Evolutionary conservation across 371 early-diverging fungal species (phyloP).

Genomic region (Dentiscutata heterogama): DNA sequence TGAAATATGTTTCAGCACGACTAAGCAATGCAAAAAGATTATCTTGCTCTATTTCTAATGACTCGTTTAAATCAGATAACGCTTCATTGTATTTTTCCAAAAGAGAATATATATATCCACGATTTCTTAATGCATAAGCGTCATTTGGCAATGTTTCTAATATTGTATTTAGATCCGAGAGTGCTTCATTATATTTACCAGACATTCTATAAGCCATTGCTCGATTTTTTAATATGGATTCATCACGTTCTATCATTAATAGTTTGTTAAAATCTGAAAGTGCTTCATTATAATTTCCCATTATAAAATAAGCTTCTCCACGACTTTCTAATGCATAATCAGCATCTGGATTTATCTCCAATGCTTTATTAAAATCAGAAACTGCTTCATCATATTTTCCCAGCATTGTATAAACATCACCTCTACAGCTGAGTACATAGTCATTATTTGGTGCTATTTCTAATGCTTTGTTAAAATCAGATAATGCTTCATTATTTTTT

Average conservation of each 20-base stretch:
- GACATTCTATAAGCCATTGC: background rate
- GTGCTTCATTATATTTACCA: slow-evolving; percentile 9
- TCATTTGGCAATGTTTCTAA: slow-evolving; percentile 4
- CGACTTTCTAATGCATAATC: slow-evolving; percentile 14
- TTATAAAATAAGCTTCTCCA: background rate
- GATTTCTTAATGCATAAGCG: background rate
- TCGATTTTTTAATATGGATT: slow-evolving; percentile 17
- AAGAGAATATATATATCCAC: slow-evolving; percentile 9
- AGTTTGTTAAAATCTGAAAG: background rate
- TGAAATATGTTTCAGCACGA: slow-evolving; percentile 4
- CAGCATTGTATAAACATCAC: slow-evolving; percentile 19
- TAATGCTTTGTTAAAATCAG: slow-evolving; percentile 20
- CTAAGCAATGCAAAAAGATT: slow-evolving; percentile 12
- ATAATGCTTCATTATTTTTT: slow-evolving; percentile 1
- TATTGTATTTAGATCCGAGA: slow-evolving; percentile 1
- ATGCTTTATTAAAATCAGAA: too few relatives aligned
- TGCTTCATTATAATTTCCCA: slow-evolving; percentile 3
- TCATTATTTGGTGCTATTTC: slow-evolving; percentile 24
- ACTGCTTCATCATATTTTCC: too few relatives aligned
- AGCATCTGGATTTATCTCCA: background rate
- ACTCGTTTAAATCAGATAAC: background rate
- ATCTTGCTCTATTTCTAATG: background rate
- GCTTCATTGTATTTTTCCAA: slow-evolving; percentile 29
- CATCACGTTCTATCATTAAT: background rate
- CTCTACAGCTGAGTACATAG: background rate